Evolutionary conservation across 2,329 filamentous ascomycete species (phyloP), one percentile per base, ranked within the genome.

Genomic region (Alternaria atra): DNA sequence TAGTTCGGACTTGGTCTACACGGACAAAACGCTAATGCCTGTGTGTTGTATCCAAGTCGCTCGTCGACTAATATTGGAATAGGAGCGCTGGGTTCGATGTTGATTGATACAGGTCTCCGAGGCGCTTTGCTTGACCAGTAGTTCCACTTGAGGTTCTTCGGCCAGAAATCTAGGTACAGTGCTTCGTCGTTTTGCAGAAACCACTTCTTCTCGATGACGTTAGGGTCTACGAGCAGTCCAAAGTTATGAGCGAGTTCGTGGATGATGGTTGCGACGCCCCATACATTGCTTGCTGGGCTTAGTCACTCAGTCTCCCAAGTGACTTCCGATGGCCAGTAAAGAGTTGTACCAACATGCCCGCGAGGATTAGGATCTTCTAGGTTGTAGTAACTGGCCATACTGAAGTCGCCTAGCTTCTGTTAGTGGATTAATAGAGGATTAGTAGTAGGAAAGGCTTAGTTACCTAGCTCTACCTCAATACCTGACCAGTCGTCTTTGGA

Each of bases 361-460:
- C 30, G 23, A 5, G 48, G 29, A 37, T 55, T 55, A 27, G 39
- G 30, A n/a, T 54, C 25, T 5, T 29, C 20, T 7, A 58, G 50
- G 25, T 73, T 89, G 51, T 88, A 86, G 61, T 87, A 87, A 6
- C 85, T 87, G 43, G 86, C 83, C 9, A 87, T 86, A 65, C 91
- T 88, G 78, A 90, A 91, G 64, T 91, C 88, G 87, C 87, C 63
- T 40, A 40, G 5, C 20, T 20, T 20, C 20, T 20, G 20, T 20
- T 20, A 20, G 20, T 20, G 20, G 20, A 20, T 2, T 20, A 20
- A 20, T 20, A 20, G 20, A 20, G 20, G 20, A 20, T 20, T 2
- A 20, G 20, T 20, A 20, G 20, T 20, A 20, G 20, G 20, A 20
- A 20, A 20, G 20, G 20, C 20, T 20, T 20, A 20, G 20, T 2